Base-by-base conservation (phyloP, 2,329 filamentous ascomycete genomes). In the Arachnomyces sp. region DNA sequence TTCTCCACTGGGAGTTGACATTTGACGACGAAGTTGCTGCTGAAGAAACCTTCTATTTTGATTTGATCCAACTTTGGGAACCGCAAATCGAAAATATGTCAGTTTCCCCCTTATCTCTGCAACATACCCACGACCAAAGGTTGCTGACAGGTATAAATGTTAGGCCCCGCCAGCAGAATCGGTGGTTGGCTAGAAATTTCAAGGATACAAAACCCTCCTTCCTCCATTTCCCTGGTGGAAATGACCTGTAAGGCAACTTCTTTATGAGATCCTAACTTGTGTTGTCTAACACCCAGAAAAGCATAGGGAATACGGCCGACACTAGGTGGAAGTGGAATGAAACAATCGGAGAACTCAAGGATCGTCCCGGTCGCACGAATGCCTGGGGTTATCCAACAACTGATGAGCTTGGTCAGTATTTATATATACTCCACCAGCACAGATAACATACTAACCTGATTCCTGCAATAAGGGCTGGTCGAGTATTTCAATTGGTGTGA, bases 141-240 rank as follows among this genome's bases (percentile, higher is more conserved):
- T 58, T n/a, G 58, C 55, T n/a, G 1, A 14, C 8, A 18, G 16
- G 34, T 35, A 40, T 43, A 39, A 13, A 43, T n/a, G 34, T n/a
- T 15, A 53, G 56, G 15, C 34, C 49, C 34, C 82, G 82, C 48
- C 78, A 79, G 0, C 60, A 79, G 31, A 63, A 77, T 4, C 56
- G 67, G 7, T 76, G 81, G 37, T 58, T 81, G 37, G 72, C 70
- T 5, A 65, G 73, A 38, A 67, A 70, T 5, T 56, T 81, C 2
- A 71, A 67, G 2, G 67, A 62, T 5, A 53, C 78, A 1, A 71
- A 75, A 38, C 71, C 73, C 0, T 70, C 68, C n/a, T 73, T 82
- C 48, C 67, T 84, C 34, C 71, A 81, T 12, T 74, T 82, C 43
- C 79, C 80, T 0, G 81, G 81, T 4, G 79, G 77, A 7, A 81